phyloP scores from a whole-genome alignment of 225 moss, liverwort and hornwort genomes.

The Straminergon stramineum region DNA sequence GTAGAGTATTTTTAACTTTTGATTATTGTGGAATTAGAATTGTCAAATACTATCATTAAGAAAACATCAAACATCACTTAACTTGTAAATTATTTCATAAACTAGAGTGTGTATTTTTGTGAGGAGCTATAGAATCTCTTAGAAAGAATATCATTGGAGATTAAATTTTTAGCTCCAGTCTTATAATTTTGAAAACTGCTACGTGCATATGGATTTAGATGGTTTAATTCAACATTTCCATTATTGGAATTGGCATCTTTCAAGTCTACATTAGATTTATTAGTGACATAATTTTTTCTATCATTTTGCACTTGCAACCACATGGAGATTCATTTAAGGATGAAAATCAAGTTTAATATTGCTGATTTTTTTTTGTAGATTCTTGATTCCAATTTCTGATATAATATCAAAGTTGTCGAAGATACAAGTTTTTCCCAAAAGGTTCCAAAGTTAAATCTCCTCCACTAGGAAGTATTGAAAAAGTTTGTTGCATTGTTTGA shows the following conservation, averaged over 20 bases:
- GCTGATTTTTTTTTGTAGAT: not conserved
- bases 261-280: not conserved
- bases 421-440: not conserved
- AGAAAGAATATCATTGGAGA: not conserved
- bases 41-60: not conserved
- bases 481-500: not conserved
- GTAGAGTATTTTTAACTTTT: not conserved
- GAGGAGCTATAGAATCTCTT: rapidly evolving
- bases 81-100: not conserved
- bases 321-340: not conserved
- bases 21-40: not conserved
- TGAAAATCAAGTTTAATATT: not conserved
- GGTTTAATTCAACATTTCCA: not conserved
- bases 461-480: not conserved
- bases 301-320: not conserved
- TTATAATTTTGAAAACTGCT: not conserved
- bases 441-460: not conserved
- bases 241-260: not conserved
- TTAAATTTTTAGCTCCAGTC: not conserved
- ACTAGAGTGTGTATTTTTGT: not conserved
- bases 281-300: not conserved
- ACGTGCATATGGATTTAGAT: not conserved
- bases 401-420: not conserved
- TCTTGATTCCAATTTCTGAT: not conserved
- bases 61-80: not conserved